phyloP scores from a whole-genome alignment of 768 basidiomycete species.

The Heimioporus sp. region DNA sequence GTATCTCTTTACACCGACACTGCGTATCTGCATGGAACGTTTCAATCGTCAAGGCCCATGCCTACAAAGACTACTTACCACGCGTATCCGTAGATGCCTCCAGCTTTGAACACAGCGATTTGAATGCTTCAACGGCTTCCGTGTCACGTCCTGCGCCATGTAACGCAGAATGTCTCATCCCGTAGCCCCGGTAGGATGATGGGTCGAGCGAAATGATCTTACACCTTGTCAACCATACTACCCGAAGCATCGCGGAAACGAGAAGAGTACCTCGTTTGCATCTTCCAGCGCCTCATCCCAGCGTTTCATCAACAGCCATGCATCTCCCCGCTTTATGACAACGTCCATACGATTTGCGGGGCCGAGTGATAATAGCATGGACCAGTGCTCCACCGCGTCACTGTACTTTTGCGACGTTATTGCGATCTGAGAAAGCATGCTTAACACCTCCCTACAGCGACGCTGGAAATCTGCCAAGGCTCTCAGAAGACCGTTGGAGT shows the following conservation, averaged over 20 bases:
- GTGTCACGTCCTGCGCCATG: background rate
- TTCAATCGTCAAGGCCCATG: no score
- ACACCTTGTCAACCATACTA: background rate
- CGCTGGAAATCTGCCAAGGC: background rate
- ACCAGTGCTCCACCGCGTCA: background rate
- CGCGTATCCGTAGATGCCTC: no score
- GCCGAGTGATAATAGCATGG: background rate
- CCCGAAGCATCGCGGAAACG: background rate
- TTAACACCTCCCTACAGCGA: background rate
- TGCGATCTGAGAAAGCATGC: background rate
- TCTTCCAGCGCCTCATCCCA: constrained; percentile 9
- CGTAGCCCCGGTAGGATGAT: background rate
- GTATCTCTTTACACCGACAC: no score
- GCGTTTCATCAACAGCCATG: background rate
- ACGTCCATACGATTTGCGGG: background rate
- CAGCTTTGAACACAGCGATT: background rate
- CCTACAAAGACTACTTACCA: no score
- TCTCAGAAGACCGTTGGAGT: background rate
- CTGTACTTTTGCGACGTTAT: background rate
- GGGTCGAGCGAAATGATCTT: background rate
- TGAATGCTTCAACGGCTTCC: background rate
- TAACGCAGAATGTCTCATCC: background rate
- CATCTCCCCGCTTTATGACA: background rate
- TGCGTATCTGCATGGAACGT: no score
- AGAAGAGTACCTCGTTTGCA: constrained; percentile 7